Base-by-base conservation (phyloP, 2,329 filamentous ascomycete genomes). In the Talaromyces piceae region DNA sequence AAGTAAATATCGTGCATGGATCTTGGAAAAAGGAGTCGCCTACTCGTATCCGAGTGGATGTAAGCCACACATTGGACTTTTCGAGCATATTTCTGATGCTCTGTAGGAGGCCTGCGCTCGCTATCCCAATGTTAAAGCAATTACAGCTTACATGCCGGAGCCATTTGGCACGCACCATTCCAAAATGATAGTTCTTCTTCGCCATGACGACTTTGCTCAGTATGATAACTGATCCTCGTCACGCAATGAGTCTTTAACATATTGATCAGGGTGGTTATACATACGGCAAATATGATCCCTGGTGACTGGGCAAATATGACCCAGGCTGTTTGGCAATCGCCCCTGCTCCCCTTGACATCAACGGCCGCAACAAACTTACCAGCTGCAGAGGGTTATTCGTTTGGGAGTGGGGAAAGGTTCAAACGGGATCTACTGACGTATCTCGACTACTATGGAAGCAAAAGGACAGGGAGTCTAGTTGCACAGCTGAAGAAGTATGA, bases 281-380 rank as follows among this genome's bases (percentile, higher is more conserved):
- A 94, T 59, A 95, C 90, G 0, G 88, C 90, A 16, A 95, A 95
- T 59, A 89, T 95, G 85, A 91, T 95, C n/a, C 63, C 77, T 3
- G 82, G 84, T 50, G 90, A 95, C 65, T 95, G 90, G 90, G 79
- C 76, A 1, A 93, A 93, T 59, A 87, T 95, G 86, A 87, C 84
- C 1, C 89, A 95, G 65, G 88, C 82, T 1, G 79, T 87, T 4
- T 95, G 90, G 90, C 75, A 72, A 46, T 91, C 88, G 0, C 88
- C 88, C 0, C 63, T 80, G 1, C 78, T 95, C 1, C 83, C 86
- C 1, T 67, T 79, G 1, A 45, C 71, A 43, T 44, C 46, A 13
- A 39, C n/a, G 12, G 7, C 16, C 2, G 11, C 8, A 20, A 39
- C 3, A 31, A n/a, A n/a, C n/a, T 5, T 49, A 23, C 39, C 54